These are phyloP conservation scores for Barnettozyma pratensis DNA, from an alignment of 805 yeast species.

Conservation along the genomic window DNA sequence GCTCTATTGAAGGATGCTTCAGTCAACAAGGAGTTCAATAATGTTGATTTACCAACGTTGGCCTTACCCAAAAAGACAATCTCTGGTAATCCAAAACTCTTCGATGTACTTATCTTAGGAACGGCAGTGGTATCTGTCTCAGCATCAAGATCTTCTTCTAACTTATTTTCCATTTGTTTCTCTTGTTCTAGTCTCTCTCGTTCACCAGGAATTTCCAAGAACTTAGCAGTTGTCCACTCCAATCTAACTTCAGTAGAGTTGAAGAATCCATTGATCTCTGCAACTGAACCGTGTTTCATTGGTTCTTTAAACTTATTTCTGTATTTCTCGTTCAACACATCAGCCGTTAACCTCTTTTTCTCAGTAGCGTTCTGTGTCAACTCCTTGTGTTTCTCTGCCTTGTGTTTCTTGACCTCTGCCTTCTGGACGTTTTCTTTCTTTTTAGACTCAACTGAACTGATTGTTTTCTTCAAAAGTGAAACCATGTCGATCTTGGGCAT, in stretches of 20 bases:
- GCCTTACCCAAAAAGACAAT: slow-evolving; percentile 74
- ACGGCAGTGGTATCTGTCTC: background rate
- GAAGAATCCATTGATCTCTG: slow-evolving; percentile 37
- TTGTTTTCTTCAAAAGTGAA: slow-evolving; percentile 1
- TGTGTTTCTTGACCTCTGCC: background rate
- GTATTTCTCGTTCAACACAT: slow-evolving; percentile 16
- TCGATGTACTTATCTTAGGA: background rate
- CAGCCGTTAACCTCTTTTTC: slow-evolving; percentile 3
- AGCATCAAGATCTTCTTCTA: slow-evolving; percentile 12
- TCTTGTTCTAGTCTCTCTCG: slow-evolving; percentile 25
- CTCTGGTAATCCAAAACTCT: slow-evolving; percentile 52
- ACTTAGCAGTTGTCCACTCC: slow-evolving; percentile 58
- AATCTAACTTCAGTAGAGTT: slow-evolving; percentile 39
- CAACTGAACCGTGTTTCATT: slow-evolving; percentile 20
- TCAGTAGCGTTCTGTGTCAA: background rate
- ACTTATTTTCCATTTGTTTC: slow-evolving; percentile 6
- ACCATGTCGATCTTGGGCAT: slow-evolving; percentile 1
- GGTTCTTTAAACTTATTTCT: slow-evolving; percentile 8
- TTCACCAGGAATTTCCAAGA: slow-evolving; percentile 55
- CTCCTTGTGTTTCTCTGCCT: background rate
- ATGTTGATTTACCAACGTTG: slow-evolving; percentile 81
- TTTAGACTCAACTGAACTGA: slow-evolving; percentile 3
- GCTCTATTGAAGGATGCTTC: slow-evolving; percentile 27
- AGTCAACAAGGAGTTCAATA: slow-evolving; percentile 57
- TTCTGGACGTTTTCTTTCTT: background rate